Percentiles rank a stretch among this genome's conserved stretches.
Conservation (phyloP, 495 filamentous ascomycete species). For the Umbilicaria muhlenbergii region DNA sequence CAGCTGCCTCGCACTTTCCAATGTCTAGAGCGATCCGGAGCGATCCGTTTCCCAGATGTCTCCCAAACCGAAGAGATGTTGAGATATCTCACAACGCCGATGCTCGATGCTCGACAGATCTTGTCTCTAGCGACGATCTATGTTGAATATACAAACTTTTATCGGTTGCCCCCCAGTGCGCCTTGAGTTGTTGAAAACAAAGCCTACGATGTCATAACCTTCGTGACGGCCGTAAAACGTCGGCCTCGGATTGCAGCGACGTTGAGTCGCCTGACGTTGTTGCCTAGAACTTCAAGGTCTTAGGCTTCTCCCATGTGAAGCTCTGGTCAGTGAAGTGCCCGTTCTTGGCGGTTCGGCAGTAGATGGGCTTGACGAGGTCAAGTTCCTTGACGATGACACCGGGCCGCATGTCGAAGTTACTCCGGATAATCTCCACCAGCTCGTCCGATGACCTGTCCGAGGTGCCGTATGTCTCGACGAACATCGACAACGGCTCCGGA, state of each 20-base stretch:
- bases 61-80: too few species aligned
- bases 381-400: slow-evolving; percentile 98
- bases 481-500: slow-evolving; percentile 83
- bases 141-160: too few species aligned
- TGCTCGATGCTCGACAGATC: too few species aligned
- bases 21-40: too few species aligned
- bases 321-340: slow-evolving; percentile 98
- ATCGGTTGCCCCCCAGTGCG: not conserved
- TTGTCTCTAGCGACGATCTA: too few species aligned
- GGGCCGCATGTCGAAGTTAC: slow-evolving; percentile 93
- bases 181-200: slow-evolving; percentile 50
- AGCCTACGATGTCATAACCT: slow-evolving; percentile 33
- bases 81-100: too few species aligned
- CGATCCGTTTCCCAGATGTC: too few species aligned
- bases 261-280: not conserved
- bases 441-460: slow-evolving; percentile 58
- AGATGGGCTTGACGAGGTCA: slow-evolving; percentile 88
- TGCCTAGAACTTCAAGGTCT: slow-evolving; percentile 72
- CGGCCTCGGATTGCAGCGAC: not conserved
- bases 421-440: slow-evolving; percentile 80
- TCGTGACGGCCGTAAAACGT: slow-evolving; percentile 21
- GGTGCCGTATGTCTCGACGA: slow-evolving; percentile 76
- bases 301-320: slow-evolving; percentile 97
- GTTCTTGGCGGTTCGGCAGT: slow-evolving; percentile 97
- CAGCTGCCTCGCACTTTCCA: too few species aligned